Evolutionary conservation across 2,329 filamentous ascomycete genomes (phyloP).

Genomic region (Chaetomium olivaceum): DNA sequence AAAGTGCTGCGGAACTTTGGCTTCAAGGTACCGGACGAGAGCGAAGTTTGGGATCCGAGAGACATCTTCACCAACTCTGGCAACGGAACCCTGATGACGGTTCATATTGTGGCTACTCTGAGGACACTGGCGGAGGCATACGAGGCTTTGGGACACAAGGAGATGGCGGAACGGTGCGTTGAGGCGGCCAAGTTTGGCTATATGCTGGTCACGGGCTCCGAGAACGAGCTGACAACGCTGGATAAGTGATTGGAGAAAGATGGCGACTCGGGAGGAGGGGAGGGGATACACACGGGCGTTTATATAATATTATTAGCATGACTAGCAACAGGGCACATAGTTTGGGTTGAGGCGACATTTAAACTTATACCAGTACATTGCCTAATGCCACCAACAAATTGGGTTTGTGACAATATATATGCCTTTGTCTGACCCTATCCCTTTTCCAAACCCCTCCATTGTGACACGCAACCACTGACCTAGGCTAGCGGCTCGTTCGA

Average conservation of each 20-base stretch:
- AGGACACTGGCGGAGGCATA: constrained; percentile 38
- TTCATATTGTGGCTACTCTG: constrained; percentile 40
- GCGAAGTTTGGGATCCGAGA: constrained; percentile 29
- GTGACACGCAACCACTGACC: too few species aligned
- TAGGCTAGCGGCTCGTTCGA: too few species aligned
- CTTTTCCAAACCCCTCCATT: too few species aligned
- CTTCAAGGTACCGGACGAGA: constrained; percentile 34
- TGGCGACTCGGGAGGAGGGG: background rate
- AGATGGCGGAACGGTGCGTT: constrained; percentile 34
- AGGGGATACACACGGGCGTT: background rate
- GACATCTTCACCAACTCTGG: constrained; percentile 32
- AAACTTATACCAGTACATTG: too few species aligned
- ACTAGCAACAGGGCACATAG: background rate
- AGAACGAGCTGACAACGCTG: constrained; percentile 34
- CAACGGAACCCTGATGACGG: constrained; percentile 36
- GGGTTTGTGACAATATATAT: too few species aligned
- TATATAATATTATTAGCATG: background rate
- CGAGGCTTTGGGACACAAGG: constrained; percentile 33
- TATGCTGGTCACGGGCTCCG: constrained; percentile 38
- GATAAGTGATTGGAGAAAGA: constrained; percentile 37
- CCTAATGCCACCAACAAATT: too few species aligned
- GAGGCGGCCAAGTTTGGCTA: constrained; percentile 38
- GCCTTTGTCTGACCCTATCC: too few species aligned
- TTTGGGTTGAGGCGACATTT: too few species aligned
- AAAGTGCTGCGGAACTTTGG: constrained; percentile 41